Evolutionary conservation across 495 filamentous ascomycete genomes (phyloP).

Genomic region (Aspergillus saccharolyticus): DNA sequence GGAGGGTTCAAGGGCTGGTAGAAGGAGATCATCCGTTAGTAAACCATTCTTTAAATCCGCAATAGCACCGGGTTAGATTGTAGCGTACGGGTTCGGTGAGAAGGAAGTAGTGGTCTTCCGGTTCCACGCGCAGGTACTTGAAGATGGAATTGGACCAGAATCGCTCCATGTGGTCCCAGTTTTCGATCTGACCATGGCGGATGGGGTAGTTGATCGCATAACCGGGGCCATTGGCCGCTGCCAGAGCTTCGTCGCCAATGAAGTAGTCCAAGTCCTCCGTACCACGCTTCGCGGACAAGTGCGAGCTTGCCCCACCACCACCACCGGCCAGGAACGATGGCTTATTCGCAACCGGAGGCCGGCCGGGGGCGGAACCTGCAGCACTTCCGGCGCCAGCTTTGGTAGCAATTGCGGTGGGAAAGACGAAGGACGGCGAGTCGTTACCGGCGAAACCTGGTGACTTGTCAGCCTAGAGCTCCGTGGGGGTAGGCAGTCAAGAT

Average conservation of each 20-base stretch:
- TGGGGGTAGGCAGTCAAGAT: constrained; percentile 6
- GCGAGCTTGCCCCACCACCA: constrained; percentile 64
- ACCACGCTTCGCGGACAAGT: constrained; percentile 86
- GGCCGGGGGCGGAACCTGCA: constrained; percentile 73
- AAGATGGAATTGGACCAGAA: constrained; percentile 99
- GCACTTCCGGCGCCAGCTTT: constrained; percentile 68
- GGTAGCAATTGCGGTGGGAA: constrained; percentile 96
- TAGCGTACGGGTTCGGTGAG: constrained; percentile 85
- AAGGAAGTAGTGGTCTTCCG: constrained; percentile 96
- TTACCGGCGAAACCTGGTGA: constrained; percentile 91
- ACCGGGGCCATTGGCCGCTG: constrained; percentile 77
- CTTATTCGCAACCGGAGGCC: constrained; percentile 87
- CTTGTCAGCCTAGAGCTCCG: constrained; percentile 27
- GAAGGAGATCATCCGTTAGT: constrained; percentile 15
- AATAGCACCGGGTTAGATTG: neutral
- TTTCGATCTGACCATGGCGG: constrained; percentile 94
- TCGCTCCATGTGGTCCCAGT: constrained; percentile 99
- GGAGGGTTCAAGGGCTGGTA: constrained; percentile 88
- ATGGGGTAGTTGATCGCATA: constrained; percentile 98
- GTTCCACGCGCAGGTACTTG: constrained; percentile 96
- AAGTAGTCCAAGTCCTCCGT: constrained; percentile 98
- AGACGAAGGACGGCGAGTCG: constrained; percentile 97
- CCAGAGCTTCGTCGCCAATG: constrained; percentile 92
- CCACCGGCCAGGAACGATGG: constrained; percentile 92
- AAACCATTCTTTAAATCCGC: neutral